A percentile compares a stretch with the other conserved stretches of the same genome.
Conservation (phyloP, 164 flowering plant genomes). For the Akebia trifoliata region DNA sequence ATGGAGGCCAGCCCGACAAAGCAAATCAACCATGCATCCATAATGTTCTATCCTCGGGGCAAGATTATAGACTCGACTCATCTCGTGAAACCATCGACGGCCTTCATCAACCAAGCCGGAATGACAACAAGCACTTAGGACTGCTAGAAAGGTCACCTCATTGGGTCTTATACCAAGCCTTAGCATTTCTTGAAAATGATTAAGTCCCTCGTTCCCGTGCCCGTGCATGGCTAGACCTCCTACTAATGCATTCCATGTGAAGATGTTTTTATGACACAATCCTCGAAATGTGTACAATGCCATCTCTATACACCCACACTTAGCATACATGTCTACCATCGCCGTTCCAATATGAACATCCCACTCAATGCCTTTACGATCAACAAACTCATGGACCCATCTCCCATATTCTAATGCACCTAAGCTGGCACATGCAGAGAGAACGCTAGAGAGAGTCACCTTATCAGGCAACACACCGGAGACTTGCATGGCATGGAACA, state of each 20-base stretch:
- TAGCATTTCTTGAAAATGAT: conserved; percentile 31
- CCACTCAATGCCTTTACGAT: conserved; percentile 29
- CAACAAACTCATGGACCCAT: conserved; percentile 48
- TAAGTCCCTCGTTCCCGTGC: conserved; percentile 34
- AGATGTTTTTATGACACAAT: conserved; percentile 25
- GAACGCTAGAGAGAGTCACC: conserved; percentile 41
- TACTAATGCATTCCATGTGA: conserved; percentile 45
- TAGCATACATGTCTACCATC: conserved; percentile 57
- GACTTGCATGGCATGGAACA: conserved; percentile 33
- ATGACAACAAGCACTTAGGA: conserved; percentile 52
- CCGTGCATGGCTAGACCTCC: conserved; percentile 60
- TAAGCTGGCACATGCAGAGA: conserved; percentile 54
- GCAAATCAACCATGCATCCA: conserved; percentile 57
- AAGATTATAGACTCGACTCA: conserved; percentile 26
- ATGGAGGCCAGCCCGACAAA: conserved; percentile 46
- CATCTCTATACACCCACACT: conserved; percentile 51
- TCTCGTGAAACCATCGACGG: conserved; percentile 26
- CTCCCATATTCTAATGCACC: conserved; percentile 47
- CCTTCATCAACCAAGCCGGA: conserved; percentile 57
- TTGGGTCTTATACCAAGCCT: conserved; percentile 29
- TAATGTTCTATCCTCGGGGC: conserved; percentile 45
- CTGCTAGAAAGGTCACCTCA: conserved; percentile 48
- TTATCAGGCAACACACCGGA: conserved; percentile 38
- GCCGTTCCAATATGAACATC: conserved; percentile 48
- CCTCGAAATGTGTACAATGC: conserved; percentile 29